phyloP scores from a whole-genome alignment of 73 alveolate species.

The Tetrahymena thermophila region DNA sequence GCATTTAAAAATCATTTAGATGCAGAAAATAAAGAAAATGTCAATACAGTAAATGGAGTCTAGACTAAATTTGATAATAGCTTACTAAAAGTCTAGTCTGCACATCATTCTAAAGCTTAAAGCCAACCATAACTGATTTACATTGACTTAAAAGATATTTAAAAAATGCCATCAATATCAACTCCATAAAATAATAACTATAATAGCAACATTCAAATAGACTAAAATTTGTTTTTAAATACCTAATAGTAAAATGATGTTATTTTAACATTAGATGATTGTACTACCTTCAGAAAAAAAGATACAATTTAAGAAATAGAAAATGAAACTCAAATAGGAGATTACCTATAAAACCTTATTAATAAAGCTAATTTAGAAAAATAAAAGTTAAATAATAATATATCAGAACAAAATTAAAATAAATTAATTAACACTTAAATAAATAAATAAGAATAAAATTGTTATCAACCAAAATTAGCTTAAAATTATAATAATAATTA shows the following conservation, averaged over 20 bases:
- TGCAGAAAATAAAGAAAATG: not conserved
- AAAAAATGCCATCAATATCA: not conserved
- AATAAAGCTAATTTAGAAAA: not conserved
- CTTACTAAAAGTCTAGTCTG: not conserved
- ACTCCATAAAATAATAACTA: not conserved
- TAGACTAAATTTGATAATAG: not conserved
- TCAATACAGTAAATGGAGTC: not conserved
- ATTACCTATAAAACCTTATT: not conserved
- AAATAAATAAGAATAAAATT: not conserved
- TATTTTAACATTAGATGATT: not conserved
- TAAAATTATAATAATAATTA: not conserved
- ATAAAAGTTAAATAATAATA: not conserved
- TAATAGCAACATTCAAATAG: not conserved
- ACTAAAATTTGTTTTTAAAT: not conserved
- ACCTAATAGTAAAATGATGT: not conserved
- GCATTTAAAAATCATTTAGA: not conserved
- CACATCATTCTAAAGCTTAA: not conserved
- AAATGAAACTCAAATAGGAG: not conserved
- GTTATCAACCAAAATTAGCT: not conserved
- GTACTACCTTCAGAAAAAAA: not conserved
- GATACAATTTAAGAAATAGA: not conserved
- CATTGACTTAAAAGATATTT: not conserved
- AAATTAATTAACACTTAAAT: not conserved
- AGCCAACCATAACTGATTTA: not conserved
- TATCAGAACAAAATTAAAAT: not conserved